Percentiles rank a stretch among this genome's conserved stretches.
phyloP scores from a whole-genome alignment of 768 basidiomycete genomes.

The Paxillus rubicundulus region DNA sequence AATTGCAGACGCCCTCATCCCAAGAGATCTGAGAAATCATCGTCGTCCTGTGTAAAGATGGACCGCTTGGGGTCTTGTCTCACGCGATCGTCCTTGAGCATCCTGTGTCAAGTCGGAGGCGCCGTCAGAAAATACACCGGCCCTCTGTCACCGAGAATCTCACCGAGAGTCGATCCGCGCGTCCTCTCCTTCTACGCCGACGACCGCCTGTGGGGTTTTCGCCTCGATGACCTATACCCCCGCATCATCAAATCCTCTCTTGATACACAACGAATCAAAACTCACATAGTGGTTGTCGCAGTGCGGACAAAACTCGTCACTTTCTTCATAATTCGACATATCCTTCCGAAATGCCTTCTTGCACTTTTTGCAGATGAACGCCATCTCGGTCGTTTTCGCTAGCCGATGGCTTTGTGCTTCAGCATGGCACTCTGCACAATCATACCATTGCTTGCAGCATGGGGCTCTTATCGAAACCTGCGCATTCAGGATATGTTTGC shows the following conservation, averaged over 20 bases:
- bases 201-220: conserved; percentile 81
- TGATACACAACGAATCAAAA: conserved; percentile 8
- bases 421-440: conserved; percentile 94
- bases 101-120: conserved; percentile 41
- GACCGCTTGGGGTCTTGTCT: conserved; percentile 51
- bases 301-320: conserved; percentile 97
- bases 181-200: conserved; percentile 91
- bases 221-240: conserved; percentile 79
- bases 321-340: conserved; percentile 89
- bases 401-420: conserved; percentile 76
- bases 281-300: conserved; percentile 98
- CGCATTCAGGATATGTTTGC: conserved; percentile 95
- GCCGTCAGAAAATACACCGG: neutral
- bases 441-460: conserved; percentile 97
- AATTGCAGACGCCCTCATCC: conserved; percentile 21
- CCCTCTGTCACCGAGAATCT: conserved; percentile 19
- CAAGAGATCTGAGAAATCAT: conserved; percentile 48
- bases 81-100: conserved; percentile 86
- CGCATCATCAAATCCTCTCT: neutral
- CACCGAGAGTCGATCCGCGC: conserved; percentile 83
- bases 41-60: conserved; percentile 51
- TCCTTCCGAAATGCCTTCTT: conserved; percentile 97
- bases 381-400: conserved; percentile 77
- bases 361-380: conserved; percentile 83
- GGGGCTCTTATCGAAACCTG: conserved; percentile 96